These are phyloP conservation scores for Botrytis elliptica DNA, from an alignment of 2,329 filamentous ascomycete genomes.

Conservation along the genomic window DNA sequence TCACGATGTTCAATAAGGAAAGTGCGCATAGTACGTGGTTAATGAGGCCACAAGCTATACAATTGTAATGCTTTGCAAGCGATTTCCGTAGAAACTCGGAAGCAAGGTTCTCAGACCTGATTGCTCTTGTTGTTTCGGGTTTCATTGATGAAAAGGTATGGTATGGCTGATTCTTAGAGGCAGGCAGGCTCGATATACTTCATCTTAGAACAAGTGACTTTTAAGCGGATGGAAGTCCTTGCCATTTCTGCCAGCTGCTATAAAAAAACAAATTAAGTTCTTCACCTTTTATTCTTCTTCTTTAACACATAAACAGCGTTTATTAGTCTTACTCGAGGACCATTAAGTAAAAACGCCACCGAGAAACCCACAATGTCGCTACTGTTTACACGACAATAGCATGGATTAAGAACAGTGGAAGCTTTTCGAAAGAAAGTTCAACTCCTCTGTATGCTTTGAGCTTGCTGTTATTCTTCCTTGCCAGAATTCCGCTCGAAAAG, in stretches of 20 bases:
- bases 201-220: neutral
- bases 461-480: neutral
- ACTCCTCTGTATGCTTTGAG: neutral
- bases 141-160: neutral
- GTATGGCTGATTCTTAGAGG: neutral
- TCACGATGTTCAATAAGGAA: neutral
- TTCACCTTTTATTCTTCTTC: neutral
- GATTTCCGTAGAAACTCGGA: neutral
- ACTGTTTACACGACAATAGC: neutral
- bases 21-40: neutral
- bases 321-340: neutral
- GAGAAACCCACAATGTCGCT: neutral
- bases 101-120: neutral
- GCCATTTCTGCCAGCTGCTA: neutral
- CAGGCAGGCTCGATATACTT: neutral
- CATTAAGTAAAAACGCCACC: neutral
- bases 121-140: neutral
- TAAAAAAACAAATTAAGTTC: neutral
- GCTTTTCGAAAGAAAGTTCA: neutral
- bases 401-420: neutral
- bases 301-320: neutral
- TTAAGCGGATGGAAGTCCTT: neutral
- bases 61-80: neutral
- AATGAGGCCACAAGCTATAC: neutral
- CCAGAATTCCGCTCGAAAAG: neutral